Evolutionary conservation across 2,329 filamentous ascomycete species (phyloP), one percentile per base, ranked within the genome.

Genomic region (Exophiala alcalophila): DNA sequence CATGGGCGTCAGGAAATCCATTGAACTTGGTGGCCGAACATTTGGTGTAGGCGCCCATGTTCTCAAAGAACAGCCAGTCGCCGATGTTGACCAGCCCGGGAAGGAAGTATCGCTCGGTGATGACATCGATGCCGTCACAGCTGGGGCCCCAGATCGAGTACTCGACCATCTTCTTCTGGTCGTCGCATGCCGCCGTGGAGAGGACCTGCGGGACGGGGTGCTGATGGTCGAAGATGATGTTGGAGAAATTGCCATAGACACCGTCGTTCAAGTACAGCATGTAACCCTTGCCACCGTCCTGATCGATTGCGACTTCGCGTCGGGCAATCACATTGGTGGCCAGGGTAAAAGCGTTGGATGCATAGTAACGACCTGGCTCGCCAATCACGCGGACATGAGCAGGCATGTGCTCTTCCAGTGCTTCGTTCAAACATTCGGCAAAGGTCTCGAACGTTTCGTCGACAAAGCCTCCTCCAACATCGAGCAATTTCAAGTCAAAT

Each of bases 71-170:
- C 40, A 98, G 76, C 92, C 92, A 98, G 66, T 98, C 92, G 38
- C 92, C 92, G 5, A 95, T 86, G 61, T 96, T 83, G 29, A 98
- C 72, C 33, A 84, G 77, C 39, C 85, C 81, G 23, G 80, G 71
- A 59, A 96, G 87, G 50, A 76, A 78, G 65, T 86, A 87, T 61
- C 83, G 86, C 64, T 87, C 80, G 35, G 84, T 80, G 67, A 98
- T 94, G 65, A 89, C 86, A 68, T 98, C 92, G 59, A 98, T 97
- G 48, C 92, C 91, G 63, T 98, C 92, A 63, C 92, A 98, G 11
- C 92, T 97, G 1, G 92, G 92, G 4, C 92, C 92, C 91, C 92
- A 98, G 68, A 98, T 85, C 15, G 89, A 96, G 70, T 98, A 97
- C 62, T 94, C 84, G 51, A 83, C 76, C 71, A 57, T 69, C 59